Evolutionary conservation across 1,139 yeast genomes (phyloP), one percentile per base, ranked within the genome.

Genomic region (Yamadazyma blattariae): DNA sequence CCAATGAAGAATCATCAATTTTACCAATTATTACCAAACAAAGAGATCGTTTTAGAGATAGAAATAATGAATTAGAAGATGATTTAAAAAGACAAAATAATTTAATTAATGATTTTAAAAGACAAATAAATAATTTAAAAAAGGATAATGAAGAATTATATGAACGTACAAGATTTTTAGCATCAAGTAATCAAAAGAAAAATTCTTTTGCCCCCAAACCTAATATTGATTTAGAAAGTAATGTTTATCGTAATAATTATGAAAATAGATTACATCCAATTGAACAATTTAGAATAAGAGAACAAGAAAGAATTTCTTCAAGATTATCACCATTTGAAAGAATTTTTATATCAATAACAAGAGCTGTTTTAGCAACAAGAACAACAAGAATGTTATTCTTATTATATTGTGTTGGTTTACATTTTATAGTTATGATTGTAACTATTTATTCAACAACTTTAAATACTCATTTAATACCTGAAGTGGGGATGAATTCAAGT

Each of bases 1-100:
- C 46, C 5, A 30, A 33, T 29, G 52, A 34, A 11, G 48, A 52
- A 11, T 54, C 67, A 6, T 74, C 88, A 0, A 82, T 92, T 27
- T 62, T 92, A 31, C 95, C 96, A 1, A 88, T 92, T 35, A 79
- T 92, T 22, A 89, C 97, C 16, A 90, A 92, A 51, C 98, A 92
- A 61, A 77, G 98, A 57, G 97, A 92, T 57, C 69, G 97, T 44
- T 89, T 90, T 67, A 78, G 95, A 48, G 76, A 78, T 21, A 74
- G 90, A 39, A 88, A 84, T 50, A 76, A 74, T 37, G 96, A 88
- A 52, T 69, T 92, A 34, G 97, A 92, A 55, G 85, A 84, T 36
- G 95, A 88, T 48, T 54, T 82, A 31, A 79, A 86, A 52, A 77
- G 77, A 47, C 79, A 75, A 45, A 69, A 71, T 40, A 58, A 63